Evolutionary conservation across 495 filamentous ascomycete species (phyloP), one percentile per base, ranked within the genome.

Genomic region (Xylaria acuta): DNA sequence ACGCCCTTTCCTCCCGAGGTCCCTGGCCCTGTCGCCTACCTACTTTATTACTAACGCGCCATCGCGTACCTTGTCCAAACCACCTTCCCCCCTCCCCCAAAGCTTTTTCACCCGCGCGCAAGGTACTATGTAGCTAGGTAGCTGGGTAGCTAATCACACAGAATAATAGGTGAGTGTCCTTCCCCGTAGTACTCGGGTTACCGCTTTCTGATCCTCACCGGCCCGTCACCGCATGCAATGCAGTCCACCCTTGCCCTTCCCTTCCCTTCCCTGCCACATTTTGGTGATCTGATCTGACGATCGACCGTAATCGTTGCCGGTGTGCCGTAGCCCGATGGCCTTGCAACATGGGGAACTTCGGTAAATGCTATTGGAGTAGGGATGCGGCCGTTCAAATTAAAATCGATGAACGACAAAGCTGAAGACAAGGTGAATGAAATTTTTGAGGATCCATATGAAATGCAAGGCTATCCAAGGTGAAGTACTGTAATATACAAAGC

Each of bases 121-220:
- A 67, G 65, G 65, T 41, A 27, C n/a, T n/a, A n/a, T n/a, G n/a
- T n/a, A n/a, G n/a, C n/a, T n/a, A n/a, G n/a, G n/a, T n/a, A n/a
- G n/a, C n/a, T n/a, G n/a, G 36, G 45, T 30, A 25, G 34, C 45
- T 47, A 47, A 49, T 36, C 32, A 36, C 12, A 30, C 12, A 22
- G n/a, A n/a, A 27, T 20, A 11, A 54, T 7, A 43, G 47, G 65
- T 1, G 30, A 43, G 47, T 54, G 49, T 2, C 49, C 56, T 67
- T 18, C 49, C 65, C n/a, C n/a, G n/a, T n/a, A n/a, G 58, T 49
- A 51, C 12, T 49, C 65, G 65, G 65, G 47, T 67, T 67, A 40
- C 65, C 65, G 11, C 49, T 54, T 67, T 67, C 49, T 56, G 65
- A 40, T 54, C 49, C 22, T 56, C 36, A 40, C 49, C 49, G 38